Evolutionary conservation across 164 flowering plant species (phyloP).

Genomic region (Vitis labrusca): DNA sequence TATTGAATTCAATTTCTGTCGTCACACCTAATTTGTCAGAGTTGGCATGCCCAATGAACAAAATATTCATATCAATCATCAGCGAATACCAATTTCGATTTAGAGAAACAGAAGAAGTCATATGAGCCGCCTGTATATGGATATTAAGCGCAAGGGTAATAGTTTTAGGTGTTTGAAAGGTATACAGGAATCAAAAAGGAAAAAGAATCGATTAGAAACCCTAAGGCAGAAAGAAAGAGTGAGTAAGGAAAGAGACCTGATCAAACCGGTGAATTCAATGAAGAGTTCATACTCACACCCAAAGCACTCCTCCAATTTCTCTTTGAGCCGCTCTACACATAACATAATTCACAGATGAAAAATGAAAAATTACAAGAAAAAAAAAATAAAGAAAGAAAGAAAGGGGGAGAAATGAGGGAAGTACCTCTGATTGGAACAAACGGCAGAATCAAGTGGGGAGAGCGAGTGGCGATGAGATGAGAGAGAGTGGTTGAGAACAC

Average conservation of each 20-base stretch:
- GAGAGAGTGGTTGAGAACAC: conserved; percentile 94
- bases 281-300: conserved; percentile 81
- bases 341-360: conserved; percentile 7
- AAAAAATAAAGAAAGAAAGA: not conserved
- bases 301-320: conserved; percentile 83
- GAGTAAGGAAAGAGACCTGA: conserved; percentile 52
- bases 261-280: conserved; percentile 92
- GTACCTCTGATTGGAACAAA: conserved; percentile 78
- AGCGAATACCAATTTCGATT: no score
- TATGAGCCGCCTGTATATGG: no score
- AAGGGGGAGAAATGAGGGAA: not conserved
- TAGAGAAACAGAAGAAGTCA: no score
- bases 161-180: no score
- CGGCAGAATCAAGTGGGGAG: conserved; percentile 71
- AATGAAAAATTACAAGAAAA: not conserved
- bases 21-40: no score
- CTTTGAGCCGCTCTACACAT: conserved; percentile 68
- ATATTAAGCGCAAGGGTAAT: no score
- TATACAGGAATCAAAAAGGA: not conserved
- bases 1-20: no score
- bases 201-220: not conserved
- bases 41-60: no score
- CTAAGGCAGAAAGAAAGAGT: not conserved
- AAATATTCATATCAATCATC: no score
- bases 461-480: conserved; percentile 90